Percentiles rank a stretch among this genome's conserved stretches.
Evolutionary conservation across 1,284 basidiomycete genomes (phyloP).

Genomic region (Peniophora sp.): DNA sequence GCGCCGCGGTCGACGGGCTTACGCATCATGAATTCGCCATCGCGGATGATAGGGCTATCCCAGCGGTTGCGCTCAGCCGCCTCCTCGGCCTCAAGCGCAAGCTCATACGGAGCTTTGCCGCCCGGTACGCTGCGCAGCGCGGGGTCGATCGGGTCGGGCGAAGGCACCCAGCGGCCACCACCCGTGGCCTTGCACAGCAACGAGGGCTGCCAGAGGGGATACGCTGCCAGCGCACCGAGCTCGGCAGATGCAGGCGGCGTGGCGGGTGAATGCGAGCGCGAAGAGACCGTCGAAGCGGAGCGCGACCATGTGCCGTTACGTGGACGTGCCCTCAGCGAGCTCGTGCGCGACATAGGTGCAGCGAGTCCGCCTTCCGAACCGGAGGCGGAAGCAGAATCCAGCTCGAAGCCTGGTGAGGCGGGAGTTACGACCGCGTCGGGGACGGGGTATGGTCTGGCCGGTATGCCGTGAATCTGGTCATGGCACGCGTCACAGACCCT

Average conservation of each 20-base stretch:
- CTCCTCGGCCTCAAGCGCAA: slow-evolving; percentile 59
- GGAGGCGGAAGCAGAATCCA: slow-evolving; percentile 25
- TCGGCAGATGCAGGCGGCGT: slow-evolving; percentile 30
- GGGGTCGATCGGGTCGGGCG: slow-evolving; percentile 27
- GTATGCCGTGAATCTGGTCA: slow-evolving; percentile 55
- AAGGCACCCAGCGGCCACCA: slow-evolving; percentile 70
- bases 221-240: slow-evolving; percentile 54
- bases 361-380: slow-evolving; percentile 26
- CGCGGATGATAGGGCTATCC: slow-evolving; percentile 51
- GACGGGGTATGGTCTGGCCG: slow-evolving; percentile 21
- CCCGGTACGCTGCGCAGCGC: slow-evolving; percentile 51
- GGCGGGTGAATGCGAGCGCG: slow-evolving; percentile 16
- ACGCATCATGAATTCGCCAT: slow-evolving; percentile 31
- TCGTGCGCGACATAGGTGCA: slow-evolving; percentile 10
- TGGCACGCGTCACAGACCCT: slow-evolving; percentile 70
- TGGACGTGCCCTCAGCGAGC: slow-evolving; percentile 5
- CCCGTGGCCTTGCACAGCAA: slow-evolving; percentile 66
- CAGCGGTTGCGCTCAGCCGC: slow-evolving; percentile 36
- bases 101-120: slow-evolving; percentile 53
- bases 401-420: slow-evolving; percentile 19
- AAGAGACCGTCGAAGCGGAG: slow-evolving; percentile 23
- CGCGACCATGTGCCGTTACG: slow-evolving; percentile 23
- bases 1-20: background rate
- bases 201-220: slow-evolving; percentile 57
- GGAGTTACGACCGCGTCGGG: slow-evolving; percentile 21